These are phyloP conservation scores for Ensete ventricosum DNA, from an alignment of 176 grass and related monocot genomes.

Conservation along the genomic window DNA sequence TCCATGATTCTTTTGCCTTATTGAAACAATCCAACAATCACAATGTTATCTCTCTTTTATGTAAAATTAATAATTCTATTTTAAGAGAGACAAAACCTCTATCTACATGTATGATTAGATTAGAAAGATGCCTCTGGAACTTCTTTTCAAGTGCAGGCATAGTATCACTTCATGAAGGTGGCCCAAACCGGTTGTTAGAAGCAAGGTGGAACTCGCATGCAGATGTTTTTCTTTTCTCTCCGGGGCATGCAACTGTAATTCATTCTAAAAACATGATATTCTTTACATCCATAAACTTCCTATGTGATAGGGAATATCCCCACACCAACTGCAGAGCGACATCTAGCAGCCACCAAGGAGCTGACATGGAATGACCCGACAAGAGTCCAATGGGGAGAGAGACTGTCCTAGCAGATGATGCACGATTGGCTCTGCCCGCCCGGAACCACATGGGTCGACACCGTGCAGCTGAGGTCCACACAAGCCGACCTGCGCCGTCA, in stretches of 20 bases:
- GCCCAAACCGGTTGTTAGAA: neutral
- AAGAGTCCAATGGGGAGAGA: too few relatives aligned
- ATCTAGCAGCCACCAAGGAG: too few relatives aligned
- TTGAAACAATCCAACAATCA: neutral
- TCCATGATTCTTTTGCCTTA: neutral
- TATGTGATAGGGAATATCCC: too few relatives aligned
- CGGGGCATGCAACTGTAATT: neutral
- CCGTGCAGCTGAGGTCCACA: too few relatives aligned
- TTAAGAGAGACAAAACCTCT: neutral
- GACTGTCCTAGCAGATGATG: too few relatives aligned
- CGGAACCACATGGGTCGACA: too few relatives aligned
- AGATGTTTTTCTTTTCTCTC: neutral
- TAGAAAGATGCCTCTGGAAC: neutral
- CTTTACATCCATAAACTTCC: too few relatives aligned
- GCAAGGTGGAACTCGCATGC: neutral
- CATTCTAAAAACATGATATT: neutral
- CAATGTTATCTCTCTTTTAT: too few relatives aligned
- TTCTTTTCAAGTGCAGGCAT: neutral
- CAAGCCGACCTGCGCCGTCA: too few relatives aligned
- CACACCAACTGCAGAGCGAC: too few relatives aligned
- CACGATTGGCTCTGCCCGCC: too few relatives aligned
- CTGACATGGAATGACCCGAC: too few relatives aligned
- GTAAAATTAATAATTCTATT: neutral
- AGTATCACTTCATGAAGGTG: neutral
- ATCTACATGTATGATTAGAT: neutral